phyloP scores from a whole-genome alignment of 768 basidiomycete species.

The Lactarius hatsudake region DNA sequence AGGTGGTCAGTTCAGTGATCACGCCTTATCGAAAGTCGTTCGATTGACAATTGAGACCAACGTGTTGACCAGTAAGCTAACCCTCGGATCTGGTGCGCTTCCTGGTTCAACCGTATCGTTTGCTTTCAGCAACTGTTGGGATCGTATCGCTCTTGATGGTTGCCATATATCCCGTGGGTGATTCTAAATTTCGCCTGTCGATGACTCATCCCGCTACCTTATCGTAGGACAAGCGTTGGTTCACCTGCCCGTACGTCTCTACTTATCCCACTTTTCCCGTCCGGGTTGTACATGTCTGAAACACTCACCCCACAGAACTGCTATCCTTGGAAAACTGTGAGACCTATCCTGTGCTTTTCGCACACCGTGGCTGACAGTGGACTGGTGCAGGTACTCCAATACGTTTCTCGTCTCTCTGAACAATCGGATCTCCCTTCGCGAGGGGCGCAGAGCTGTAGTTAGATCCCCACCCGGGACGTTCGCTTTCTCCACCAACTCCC shows the following conservation, averaged over 20 bases:
- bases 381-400: slow-evolving; percentile 11
- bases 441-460: too few relatives aligned
- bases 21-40: slow-evolving; percentile 27
- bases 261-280: too few relatives aligned
- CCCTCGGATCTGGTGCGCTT: background rate
- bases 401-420: slow-evolving; percentile 14
- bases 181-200: background rate
- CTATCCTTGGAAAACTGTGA: too few relatives aligned
- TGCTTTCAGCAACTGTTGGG: slow-evolving; percentile 1
- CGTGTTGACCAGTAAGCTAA: slow-evolving; percentile 19
- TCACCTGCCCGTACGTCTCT: background rate
- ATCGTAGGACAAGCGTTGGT: background rate
- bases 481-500: too few relatives aligned
- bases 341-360: too few relatives aligned
- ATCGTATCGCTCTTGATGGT: slow-evolving; percentile 1
- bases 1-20: background rate
- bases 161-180: slow-evolving; percentile 7
- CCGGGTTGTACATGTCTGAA: too few relatives aligned
- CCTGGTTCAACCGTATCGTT: background rate
- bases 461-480: too few relatives aligned
- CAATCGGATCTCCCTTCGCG: slow-evolving; percentile 8
- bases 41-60: slow-evolving; percentile 32
- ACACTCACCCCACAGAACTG: too few relatives aligned
- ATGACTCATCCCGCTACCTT: background rate
- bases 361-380: too few relatives aligned